Evolutionary conservation across 306 rosid species (phyloP).

Genomic region (Psophocarpus tetragonolobus): DNA sequence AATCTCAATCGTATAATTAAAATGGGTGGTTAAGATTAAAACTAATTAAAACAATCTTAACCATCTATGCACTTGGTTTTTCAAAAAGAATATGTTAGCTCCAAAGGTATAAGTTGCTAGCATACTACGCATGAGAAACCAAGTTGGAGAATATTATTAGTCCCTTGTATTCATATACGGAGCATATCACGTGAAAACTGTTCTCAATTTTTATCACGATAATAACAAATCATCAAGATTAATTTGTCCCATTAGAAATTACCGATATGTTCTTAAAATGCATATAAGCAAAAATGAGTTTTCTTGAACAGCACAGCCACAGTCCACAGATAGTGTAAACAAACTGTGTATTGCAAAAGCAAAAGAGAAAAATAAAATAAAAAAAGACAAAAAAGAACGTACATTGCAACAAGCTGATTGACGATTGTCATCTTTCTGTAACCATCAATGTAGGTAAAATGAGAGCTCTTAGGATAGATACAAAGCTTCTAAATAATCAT

Average conservation of each 20-base stretch:
- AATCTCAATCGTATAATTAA: no score
- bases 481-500: slow-evolving; percentile 94
- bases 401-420: slow-evolving; percentile 75
- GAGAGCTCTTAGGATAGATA: slow-evolving; percentile 54
- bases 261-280: not conserved
- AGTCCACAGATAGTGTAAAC: not conserved
- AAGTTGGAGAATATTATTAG: not conserved
- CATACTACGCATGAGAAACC: not conserved
- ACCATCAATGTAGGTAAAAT: not conserved
- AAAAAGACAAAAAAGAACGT: slow-evolving; percentile 38
- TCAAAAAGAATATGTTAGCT: not conserved
- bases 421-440: slow-evolving; percentile 51
- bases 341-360: slow-evolving; percentile 18
- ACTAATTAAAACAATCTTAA: no score
- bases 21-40: no score
- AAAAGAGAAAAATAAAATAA: not conserved
- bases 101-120: not conserved
- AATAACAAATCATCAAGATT: not conserved
- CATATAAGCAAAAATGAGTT: slow-evolving; percentile 6
- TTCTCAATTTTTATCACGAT: not conserved
- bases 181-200: not conserved
- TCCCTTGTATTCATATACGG: not conserved
- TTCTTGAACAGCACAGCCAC: slow-evolving; percentile 9
- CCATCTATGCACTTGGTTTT: not conserved
- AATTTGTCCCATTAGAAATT: not conserved